Evolutionary conservation across 805 yeast genomes (phyloP).

Genomic region (Starmera amethionina): DNA sequence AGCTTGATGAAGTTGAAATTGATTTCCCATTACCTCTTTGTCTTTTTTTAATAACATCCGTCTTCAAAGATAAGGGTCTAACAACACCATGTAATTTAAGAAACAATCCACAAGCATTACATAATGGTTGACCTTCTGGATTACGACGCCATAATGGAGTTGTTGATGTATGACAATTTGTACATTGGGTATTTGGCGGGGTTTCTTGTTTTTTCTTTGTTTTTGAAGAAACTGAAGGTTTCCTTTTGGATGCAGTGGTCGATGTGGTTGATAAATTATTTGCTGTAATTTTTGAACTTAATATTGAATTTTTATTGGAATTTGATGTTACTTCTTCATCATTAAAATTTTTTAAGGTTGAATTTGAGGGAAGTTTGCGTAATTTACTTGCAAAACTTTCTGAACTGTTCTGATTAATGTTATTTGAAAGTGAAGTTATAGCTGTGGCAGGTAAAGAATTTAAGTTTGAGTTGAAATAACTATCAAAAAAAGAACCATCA

Average conservation of each 20-base stretch:
- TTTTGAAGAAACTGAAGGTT: constrained; percentile 5
- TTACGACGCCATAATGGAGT: constrained; percentile 95
- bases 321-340: not conserved
- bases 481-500: constrained; percentile 16
- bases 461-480: constrained; percentile 7
- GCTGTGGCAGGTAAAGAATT: not conserved
- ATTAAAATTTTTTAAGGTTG: not conserved
- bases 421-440: constrained; percentile 1
- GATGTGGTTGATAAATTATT: not conserved
- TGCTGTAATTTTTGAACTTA: constrained; percentile 11
- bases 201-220: constrained; percentile 3
- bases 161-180: constrained; percentile 84
- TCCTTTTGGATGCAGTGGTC: constrained; percentile 7
- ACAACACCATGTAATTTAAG: constrained; percentile 92
- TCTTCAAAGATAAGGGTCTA: constrained; percentile 80
- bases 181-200: constrained; percentile 35
- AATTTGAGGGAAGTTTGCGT: constrained; percentile 12
- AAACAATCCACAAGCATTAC: constrained; percentile 95
- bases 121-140: constrained; percentile 84
- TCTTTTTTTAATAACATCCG: constrained; percentile 88
- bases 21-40: constrained; percentile 45
- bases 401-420: not conserved
- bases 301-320: constrained; percentile 2
- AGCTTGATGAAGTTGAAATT: not conserved
- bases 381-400: constrained; percentile 15